Evolutionary conservation across 2,329 filamentous ascomycete species (phyloP), one percentile per base, ranked within the genome.

Genomic region (Huntiella savannae): DNA sequence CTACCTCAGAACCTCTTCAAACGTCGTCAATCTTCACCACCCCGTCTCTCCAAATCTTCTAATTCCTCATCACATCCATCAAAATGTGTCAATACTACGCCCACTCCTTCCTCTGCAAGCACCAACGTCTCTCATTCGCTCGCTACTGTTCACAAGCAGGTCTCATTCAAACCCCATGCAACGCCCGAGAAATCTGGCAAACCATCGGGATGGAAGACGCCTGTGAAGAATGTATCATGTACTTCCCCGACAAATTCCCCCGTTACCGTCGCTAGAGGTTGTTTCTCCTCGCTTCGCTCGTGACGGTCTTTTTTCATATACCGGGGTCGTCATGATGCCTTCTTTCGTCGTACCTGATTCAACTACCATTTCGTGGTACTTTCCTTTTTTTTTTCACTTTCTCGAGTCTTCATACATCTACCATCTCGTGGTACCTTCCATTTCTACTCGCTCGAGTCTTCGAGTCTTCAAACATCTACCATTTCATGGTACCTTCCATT

Each of bases 31-130:
- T 33, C 28, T 7, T 19, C 17, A 19, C 16, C 33, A 33, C 17
- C 8, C 37, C 19, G 4, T 17, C 19, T 40, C 15, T 16, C 37
- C 37, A 40, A 28, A 22, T n/a, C 22, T 41, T 41, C 40, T 33
- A 13, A 11, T 35, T 40, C 6, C 16, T 4, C n/a, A 32, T 12
- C 6, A 13, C 17, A 5, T 36, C 39, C 45, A 4, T 37, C 51
- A 54, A 32, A 10, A 62, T 62, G 60, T 63, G 60, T 50, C 56
- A 58, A 43, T 62, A 62, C 54, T 62, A 62, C 55, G 60, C 60
- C 49, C 59, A 62, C 52, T 53, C 53, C 34, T 60, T 60, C 53
- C 50, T 52, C 42, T 62, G 60, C 57, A 58, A 58, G 46, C 60
- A 62, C 54, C 50, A 55, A 43, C 53, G 53, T 33, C 56, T 57